These are phyloP conservation scores for Tulasnella sp. DNA, from an alignment of 768 basidiomycete species.

Conservation along the genomic window DNA sequence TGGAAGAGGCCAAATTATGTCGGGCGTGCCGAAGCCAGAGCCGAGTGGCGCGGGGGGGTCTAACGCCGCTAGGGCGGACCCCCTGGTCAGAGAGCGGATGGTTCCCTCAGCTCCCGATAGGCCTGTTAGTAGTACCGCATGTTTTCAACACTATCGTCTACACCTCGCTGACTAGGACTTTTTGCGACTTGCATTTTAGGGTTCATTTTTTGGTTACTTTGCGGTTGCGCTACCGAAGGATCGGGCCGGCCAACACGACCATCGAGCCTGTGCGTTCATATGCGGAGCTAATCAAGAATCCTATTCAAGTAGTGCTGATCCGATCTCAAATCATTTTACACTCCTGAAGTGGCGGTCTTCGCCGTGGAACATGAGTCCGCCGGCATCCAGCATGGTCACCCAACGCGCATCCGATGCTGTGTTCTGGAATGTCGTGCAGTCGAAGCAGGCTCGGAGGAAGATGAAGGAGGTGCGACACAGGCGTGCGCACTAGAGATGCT, in stretches of 20 bases:
- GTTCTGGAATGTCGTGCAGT: slow-evolving; percentile 9
- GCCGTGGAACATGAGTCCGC: slow-evolving; percentile 2
- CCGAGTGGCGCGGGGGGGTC: no score
- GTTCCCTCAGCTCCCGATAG: background rate
- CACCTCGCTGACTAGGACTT: background rate
- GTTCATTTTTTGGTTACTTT: no score
- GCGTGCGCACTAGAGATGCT: slow-evolving; percentile 10
- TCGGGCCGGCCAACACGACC: no score
- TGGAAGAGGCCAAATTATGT: background rate
- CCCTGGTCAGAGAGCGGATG: background rate
- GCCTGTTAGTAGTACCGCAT: no score
- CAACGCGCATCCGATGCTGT: background rate
- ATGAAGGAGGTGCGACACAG: background rate
- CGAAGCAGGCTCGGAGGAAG: background rate
- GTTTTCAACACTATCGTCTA: background rate
- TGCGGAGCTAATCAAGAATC: no score
- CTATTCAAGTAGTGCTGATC: background rate
- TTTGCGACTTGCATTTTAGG: background rate
- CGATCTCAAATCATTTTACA: background rate
- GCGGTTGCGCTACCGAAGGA: no score
- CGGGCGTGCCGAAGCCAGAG: no score
- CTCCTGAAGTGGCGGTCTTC: slow-evolving; percentile 2
- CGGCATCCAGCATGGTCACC: slow-evolving; percentile 1
- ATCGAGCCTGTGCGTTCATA: no score
- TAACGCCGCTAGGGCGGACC: no score